Evolutionary conservation across 768 basidiomycete genomes (phyloP).

Genomic region (Trametes cubensis): DNA sequence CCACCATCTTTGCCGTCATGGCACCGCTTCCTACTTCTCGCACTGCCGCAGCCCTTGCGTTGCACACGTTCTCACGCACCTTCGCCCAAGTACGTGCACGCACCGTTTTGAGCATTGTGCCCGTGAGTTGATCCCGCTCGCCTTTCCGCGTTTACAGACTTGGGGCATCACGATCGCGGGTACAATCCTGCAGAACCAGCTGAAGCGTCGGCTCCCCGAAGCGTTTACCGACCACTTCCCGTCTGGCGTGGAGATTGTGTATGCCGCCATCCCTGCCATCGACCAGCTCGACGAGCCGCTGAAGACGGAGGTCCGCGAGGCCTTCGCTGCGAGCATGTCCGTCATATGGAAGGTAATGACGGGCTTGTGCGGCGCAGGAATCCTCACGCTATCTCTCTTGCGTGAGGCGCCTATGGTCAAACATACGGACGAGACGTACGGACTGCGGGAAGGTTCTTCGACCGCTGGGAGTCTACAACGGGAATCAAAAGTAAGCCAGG

Average conservation of each 20-base stretch:
- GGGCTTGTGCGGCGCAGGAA: slow-evolving; percentile 42
- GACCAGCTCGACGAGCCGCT: slow-evolving; percentile 38
- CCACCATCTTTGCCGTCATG: slow-evolving; percentile 27
- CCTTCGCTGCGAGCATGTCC: slow-evolving; percentile 44
- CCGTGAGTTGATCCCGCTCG: neutral
- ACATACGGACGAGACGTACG: slow-evolving; percentile 25
- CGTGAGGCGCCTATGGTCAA: slow-evolving; percentile 28
- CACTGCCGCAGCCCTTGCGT: slow-evolving; percentile 39
- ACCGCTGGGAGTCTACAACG: too few relatives aligned
- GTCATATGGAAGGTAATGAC: slow-evolving; percentile 48
- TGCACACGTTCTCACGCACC: slow-evolving; percentile 33
- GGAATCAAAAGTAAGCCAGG: too few relatives aligned
- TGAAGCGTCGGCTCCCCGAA: slow-evolving; percentile 44
- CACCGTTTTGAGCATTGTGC: neutral
- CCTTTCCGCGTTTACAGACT: slow-evolving; percentile 32
- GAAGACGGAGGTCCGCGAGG: slow-evolving; percentile 39
- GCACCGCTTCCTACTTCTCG: slow-evolving; percentile 34
- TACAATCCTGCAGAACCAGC: slow-evolving; percentile 54
- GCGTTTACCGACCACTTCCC: slow-evolving; percentile 40
- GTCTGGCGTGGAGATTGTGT: slow-evolving; percentile 45
- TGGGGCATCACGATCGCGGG: slow-evolving; percentile 57
- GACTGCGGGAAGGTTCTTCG: slow-evolving; percentile 1
- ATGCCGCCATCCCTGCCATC: slow-evolving; percentile 49
- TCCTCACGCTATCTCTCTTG: slow-evolving; percentile 41
- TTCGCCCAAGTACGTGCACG: slow-evolving; percentile 27